Percentiles rank a stretch among this genome's conserved stretches.
These are phyloP conservation scores for Mollisiaceae sp. DNA, from an alignment of 2,329 filamentous ascomycete species.

Conservation along the genomic window DNA sequence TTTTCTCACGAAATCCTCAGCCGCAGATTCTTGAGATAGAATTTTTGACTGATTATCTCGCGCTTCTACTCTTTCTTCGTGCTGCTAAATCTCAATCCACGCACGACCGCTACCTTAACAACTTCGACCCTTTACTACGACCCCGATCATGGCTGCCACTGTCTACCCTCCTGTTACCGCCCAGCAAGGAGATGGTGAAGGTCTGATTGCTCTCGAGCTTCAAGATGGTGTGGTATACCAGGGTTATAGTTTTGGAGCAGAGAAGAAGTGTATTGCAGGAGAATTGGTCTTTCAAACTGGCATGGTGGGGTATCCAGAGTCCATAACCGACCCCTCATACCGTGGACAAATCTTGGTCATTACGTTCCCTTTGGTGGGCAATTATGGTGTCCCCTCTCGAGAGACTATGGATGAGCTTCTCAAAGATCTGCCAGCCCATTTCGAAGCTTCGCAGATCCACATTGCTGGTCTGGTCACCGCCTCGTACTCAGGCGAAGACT, in stretches of 20 bases:
- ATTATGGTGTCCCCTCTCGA: conserved; percentile 94
- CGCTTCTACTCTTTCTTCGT: too few species aligned
- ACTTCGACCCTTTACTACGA: background rate
- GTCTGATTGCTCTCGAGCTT: conserved; percentile 85
- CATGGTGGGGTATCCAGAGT: conserved; percentile 99
- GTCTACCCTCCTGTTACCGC: conserved; percentile 29
- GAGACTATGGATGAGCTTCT: conserved; percentile 85
- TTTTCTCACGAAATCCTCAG: background rate
- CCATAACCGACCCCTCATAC: conserved; percentile 85
- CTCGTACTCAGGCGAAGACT: conserved; percentile 92
- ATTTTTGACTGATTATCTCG: background rate
- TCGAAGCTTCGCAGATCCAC: conserved; percentile 92
- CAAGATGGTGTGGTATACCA: conserved; percentile 90
- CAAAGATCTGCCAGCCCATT: conserved; percentile 85
- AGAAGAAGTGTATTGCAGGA: conserved; percentile 86
- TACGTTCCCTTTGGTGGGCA: conserved; percentile 93
- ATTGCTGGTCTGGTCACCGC: conserved; percentile 90
- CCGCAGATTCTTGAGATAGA: background rate
- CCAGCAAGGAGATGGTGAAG: conserved; percentile 51
- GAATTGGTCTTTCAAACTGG: conserved; percentile 99
- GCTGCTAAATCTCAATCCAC: too few species aligned
- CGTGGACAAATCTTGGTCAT: conserved; percentile 94
- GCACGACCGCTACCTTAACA: background rate
- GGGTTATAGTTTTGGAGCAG: conserved; percentile 93
- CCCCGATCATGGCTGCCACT: conserved; percentile 12